Evolutionary conservation across 2,329 filamentous ascomycete genomes (phyloP).

Genomic region (Thelonectria rubi): DNA sequence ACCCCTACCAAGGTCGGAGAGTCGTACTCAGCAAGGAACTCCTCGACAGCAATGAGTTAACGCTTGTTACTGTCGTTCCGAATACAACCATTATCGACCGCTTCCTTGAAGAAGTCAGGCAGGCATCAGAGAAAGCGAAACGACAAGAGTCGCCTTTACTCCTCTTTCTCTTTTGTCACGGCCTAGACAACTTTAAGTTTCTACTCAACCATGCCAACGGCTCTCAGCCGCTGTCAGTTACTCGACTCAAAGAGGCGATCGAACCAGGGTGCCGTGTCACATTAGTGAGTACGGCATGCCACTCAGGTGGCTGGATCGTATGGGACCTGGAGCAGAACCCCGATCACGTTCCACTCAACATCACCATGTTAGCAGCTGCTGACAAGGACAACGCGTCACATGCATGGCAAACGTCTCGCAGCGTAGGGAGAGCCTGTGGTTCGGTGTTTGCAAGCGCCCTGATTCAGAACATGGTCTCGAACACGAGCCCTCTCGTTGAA

Average conservation of each 20-base stretch:
- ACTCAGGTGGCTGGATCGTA: constrained; percentile 15
- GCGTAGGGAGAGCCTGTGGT: not conserved
- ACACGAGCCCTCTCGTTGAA: not conserved
- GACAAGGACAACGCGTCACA: not conserved
- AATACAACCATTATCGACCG: not conserved
- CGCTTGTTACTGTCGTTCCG: not conserved
- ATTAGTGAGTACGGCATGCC: constrained; percentile 16
- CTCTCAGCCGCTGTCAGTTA: not conserved
- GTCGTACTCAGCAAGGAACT: constrained; percentile 12
- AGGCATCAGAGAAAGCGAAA: not conserved
- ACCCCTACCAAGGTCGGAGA: constrained; percentile 7
- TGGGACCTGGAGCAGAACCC: not conserved
- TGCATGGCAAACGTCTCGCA: not conserved
- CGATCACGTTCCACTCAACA: not conserved
- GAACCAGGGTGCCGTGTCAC: constrained; percentile 16
- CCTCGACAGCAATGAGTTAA: not conserved
- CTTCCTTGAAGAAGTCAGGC: not conserved
- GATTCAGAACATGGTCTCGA: not conserved
- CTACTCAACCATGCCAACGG: not conserved
- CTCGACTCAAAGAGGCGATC: constrained; percentile 8
- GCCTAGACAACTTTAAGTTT: not conserved
- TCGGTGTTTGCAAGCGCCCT: not conserved
- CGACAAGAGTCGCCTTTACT: not conserved
- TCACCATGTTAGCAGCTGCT: not conserved
- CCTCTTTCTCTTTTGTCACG: constrained; percentile 10